Evolutionary conservation across 2,329 filamentous ascomycete species (phyloP).

Genomic region (Nothopassalora personata): DNA sequence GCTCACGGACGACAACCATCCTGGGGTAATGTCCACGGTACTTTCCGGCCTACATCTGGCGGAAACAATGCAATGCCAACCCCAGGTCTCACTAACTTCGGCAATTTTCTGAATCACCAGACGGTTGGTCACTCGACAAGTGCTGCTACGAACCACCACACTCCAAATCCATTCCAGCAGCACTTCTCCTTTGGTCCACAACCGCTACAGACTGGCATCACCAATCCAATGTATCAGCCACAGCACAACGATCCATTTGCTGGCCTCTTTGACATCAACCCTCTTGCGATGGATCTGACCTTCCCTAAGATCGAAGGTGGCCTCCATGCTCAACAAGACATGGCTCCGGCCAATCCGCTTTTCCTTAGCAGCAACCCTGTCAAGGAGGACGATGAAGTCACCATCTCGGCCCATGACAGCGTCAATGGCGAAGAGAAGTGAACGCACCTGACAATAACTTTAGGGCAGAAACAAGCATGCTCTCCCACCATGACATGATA

Average conservation of each 20-base stretch:
- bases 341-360: conserved; percentile 23
- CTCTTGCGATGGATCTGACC: neutral
- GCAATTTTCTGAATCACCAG: conserved; percentile 4
- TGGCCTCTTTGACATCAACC: conserved; percentile 5
- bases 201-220: neutral
- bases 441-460: neutral
- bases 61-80: conserved; percentile 1
- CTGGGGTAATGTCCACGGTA: conserved; percentile 13
- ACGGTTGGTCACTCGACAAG: neutral
- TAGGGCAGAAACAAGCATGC: neutral
- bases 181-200: neutral
- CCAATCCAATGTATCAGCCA: conserved; percentile 8
- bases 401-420: conserved; percentile 28
- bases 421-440: conserved; percentile 5
- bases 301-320: conserved; percentile 5
- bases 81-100: conserved; percentile 5
- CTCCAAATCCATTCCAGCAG: conserved; percentile 2
- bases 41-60: conserved; percentile 13
- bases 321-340: conserved; percentile 6
- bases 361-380: conserved; percentile 24
- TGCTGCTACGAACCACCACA: neutral
- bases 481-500: neutral
- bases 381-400: conserved; percentile 29
- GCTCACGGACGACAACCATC: conserved; percentile 11
- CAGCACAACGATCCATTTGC: conserved; percentile 4